phyloP scores from a whole-genome alignment of 257 asterid species.

The Buddleja alternifolia region DNA sequence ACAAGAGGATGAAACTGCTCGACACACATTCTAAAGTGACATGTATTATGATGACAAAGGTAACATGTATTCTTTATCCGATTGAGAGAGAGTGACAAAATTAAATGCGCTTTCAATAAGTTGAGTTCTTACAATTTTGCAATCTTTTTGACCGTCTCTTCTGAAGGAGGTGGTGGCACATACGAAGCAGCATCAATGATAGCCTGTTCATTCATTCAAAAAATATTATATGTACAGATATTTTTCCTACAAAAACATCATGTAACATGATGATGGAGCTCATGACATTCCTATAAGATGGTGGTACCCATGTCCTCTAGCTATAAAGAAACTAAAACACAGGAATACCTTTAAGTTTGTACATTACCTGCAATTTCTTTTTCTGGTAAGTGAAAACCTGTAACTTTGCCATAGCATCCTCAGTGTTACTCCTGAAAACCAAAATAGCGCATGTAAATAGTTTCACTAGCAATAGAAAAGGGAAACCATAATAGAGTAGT shows the following conservation, averaged over 20 bases:
- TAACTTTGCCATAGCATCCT: slow-evolving; percentile 83
- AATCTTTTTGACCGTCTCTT: slow-evolving; percentile 72
- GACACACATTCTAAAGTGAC: not conserved
- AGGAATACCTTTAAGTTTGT: not conserved
- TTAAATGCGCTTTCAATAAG: not conserved
- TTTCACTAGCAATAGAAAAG: slow-evolving; percentile 17
- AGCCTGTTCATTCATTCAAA: slow-evolving; percentile 55
- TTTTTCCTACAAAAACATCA: not conserved
- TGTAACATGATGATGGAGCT: not conserved
- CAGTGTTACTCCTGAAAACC: slow-evolving; percentile 71
- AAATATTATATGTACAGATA: not conserved
- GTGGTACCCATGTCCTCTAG: not conserved
- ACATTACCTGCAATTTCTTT: slow-evolving; percentile 49
- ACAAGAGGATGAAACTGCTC: not conserved
- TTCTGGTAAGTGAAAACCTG: slow-evolving; percentile 63
- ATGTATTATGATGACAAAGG: not conserved
- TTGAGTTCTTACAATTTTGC: slow-evolving; percentile 64
- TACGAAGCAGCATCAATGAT: slow-evolving; percentile 94
- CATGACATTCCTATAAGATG: slow-evolving; percentile 18
- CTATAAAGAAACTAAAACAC: slow-evolving; percentile 2
- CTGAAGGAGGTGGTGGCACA: slow-evolving; percentile 90
- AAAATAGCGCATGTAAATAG: slow-evolving; percentile 27
- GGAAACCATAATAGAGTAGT: slow-evolving; percentile 15
- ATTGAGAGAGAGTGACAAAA: not conserved
- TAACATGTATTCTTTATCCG: not conserved